phyloP scores from a whole-genome alignment of 331 rosid species.

The Pyracantha coccinea region DNA sequence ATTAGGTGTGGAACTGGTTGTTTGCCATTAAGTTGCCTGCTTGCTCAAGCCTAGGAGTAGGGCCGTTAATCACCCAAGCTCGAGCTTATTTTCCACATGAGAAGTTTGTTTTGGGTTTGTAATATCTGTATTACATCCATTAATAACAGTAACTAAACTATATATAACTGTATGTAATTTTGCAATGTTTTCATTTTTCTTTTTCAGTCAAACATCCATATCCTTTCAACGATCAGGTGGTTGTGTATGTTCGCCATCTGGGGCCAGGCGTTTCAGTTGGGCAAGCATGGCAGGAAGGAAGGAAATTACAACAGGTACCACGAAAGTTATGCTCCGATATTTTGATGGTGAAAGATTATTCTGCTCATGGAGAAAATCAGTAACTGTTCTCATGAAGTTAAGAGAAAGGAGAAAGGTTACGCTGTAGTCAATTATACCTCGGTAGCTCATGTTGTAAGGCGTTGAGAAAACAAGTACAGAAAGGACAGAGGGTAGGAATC shows the following conservation, averaged over 20 bases:
- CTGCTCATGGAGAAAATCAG: constrained; percentile 1
- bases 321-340: constrained; percentile 64
- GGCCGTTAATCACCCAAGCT: neutral
- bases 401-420: neutral
- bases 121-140: neutral
- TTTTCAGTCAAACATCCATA: constrained; percentile 62
- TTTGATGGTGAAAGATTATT: constrained; percentile 64
- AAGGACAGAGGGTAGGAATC: neutral
- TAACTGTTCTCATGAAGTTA: neutral
- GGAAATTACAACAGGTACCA: constrained; percentile 59
- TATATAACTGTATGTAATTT: neutral
- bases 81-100: neutral
- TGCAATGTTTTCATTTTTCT: neutral
- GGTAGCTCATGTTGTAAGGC: neutral
- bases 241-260: constrained; percentile 55
- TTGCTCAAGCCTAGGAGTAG: neutral
- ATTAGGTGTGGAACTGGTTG: neutral
- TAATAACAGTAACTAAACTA: neutral
- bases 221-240: constrained; percentile 72
- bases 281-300: constrained; percentile 98
- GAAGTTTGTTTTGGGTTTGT: neutral
- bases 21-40: neutral
- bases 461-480: neutral
- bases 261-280: constrained; percentile 76
- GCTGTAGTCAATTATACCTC: neutral